These are phyloP conservation scores for Scedosporium dehoogii DNA, from an alignment of 2,329 filamentous ascomycete genomes.

Conservation along the genomic window DNA sequence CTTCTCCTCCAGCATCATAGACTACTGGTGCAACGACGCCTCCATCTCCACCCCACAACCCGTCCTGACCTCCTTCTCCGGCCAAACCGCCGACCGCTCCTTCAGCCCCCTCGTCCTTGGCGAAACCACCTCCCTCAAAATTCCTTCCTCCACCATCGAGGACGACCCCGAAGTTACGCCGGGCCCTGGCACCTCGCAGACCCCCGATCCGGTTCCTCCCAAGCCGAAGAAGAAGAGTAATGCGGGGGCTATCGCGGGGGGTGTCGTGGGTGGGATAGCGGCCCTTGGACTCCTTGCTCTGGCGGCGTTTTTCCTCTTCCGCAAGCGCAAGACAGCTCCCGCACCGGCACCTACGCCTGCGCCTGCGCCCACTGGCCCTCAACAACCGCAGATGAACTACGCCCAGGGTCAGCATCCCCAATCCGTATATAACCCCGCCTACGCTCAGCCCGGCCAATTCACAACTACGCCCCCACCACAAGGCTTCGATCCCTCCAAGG, in stretches of 20 bases:
- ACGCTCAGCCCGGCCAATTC: neutral
- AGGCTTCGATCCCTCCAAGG: neutral
- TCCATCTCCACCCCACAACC: slow-evolving; percentile 22
- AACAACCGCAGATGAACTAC: slow-evolving; percentile 10
- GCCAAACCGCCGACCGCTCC: slow-evolving; percentile 19
- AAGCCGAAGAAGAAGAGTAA: slow-evolving; percentile 12
- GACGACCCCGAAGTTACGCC: neutral
- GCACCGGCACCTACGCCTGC: slow-evolving; percentile 7
- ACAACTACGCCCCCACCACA: neutral
- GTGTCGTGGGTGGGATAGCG: slow-evolving; percentile 25
- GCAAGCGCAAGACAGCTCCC: slow-evolving; percentile 15
- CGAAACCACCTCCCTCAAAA: slow-evolving; percentile 7
- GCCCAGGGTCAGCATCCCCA: slow-evolving; percentile 3
- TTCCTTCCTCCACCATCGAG: slow-evolving; percentile 3
- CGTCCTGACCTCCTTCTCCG: slow-evolving; percentile 30
- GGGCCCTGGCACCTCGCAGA: neutral
- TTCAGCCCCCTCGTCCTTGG: slow-evolving; percentile 15
- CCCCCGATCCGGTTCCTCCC: too few relatives aligned
- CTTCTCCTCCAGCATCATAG: slow-evolving; percentile 28
- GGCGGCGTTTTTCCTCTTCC: slow-evolving; percentile 21
- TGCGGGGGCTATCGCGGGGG: slow-evolving; percentile 27
- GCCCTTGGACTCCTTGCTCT: slow-evolving; percentile 19
- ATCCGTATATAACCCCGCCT: neutral
- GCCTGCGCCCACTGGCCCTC: slow-evolving; percentile 3
- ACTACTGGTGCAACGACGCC: slow-evolving; percentile 32